Conservation (phyloP, 2,329 filamentous ascomycete genomes). For the Huntiella decipiens region DNA sequence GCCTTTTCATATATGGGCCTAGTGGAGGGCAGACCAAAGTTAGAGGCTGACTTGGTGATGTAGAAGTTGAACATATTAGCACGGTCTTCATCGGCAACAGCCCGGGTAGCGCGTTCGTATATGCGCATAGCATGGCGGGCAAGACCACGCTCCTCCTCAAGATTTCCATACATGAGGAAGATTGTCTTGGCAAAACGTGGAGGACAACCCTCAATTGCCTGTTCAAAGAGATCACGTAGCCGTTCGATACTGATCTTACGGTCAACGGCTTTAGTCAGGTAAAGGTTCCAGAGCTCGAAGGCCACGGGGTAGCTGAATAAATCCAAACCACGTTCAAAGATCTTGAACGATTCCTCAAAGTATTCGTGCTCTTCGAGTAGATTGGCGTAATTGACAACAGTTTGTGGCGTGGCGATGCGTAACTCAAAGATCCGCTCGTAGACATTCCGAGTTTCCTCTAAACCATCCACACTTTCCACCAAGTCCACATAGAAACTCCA, state of each 20-base stretch:
- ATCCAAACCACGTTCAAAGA: slow-evolving; percentile 88
- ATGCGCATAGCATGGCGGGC: slow-evolving; percentile 97
- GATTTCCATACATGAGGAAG: slow-evolving; percentile 94
- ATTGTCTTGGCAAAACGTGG: slow-evolving; percentile 90
- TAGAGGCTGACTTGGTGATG: slow-evolving; percentile 94
- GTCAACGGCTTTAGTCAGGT: slow-evolving; percentile 91
- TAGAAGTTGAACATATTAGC: slow-evolving; percentile 99
- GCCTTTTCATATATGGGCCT: slow-evolving; percentile 91
- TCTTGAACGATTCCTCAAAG: slow-evolving; percentile 93
- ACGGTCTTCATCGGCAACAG: slow-evolving; percentile 83
- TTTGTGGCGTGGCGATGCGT: slow-evolving; percentile 92
- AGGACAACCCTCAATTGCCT: slow-evolving; percentile 85
- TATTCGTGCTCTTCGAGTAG: slow-evolving; percentile 87
- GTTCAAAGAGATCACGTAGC: slow-evolving; percentile 86
- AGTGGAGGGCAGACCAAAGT: slow-evolving; percentile 90
- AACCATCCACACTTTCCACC: slow-evolving; percentile 76
- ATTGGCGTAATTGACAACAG: slow-evolving; percentile 95
- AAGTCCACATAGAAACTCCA: slow-evolving; percentile 99
- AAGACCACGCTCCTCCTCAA: slow-evolving; percentile 88
- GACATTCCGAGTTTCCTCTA: slow-evolving; percentile 83
- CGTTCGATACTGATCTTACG: slow-evolving; percentile 91
- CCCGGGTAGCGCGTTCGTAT: slow-evolving; percentile 88
- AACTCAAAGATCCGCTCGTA: slow-evolving; percentile 98
- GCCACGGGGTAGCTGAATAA: slow-evolving; percentile 98
- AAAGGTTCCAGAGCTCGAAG: slow-evolving; percentile 96